These are phyloP conservation scores for Ophiostoma populinum DNA, from an alignment of 2,329 filamentous ascomycete genomes.

Conservation along the genomic window DNA sequence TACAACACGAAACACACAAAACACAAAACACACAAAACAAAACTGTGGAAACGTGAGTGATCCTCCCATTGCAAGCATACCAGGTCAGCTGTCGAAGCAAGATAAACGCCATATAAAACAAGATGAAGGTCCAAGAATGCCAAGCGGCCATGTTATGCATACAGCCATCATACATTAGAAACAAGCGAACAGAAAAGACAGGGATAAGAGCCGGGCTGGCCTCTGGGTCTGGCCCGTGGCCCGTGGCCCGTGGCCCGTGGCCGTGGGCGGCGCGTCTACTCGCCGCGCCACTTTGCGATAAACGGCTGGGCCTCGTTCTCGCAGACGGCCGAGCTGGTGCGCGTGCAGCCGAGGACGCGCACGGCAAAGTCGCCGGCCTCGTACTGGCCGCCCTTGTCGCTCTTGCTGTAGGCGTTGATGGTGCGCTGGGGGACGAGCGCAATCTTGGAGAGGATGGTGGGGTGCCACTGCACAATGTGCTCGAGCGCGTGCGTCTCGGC, in stretches of 20 bases:
- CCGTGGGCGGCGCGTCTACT: too few species aligned
- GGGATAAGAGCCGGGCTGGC: too few species aligned
- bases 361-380: slow-evolving; percentile 74
- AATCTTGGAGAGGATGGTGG: slow-evolving; percentile 79
- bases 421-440: slow-evolving; percentile 74
- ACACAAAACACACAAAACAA: too few species aligned
- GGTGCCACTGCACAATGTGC: slow-evolving; percentile 90
- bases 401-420: slow-evolving; percentile 60
- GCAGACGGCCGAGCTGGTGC: slow-evolving; percentile 41
- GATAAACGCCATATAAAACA: slow-evolving; percentile 3
- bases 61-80: too few species aligned
- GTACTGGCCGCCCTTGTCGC: slow-evolving; percentile 44
- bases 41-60: too few species aligned
- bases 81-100: too few species aligned
- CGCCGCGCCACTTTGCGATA: slow-evolving; percentile 27
- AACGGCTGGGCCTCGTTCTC: slow-evolving; percentile 47
- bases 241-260: too few species aligned
- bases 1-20: too few species aligned
- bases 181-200: slow-evolving; percentile 1
- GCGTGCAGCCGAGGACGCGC: slow-evolving; percentile 57
- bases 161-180: background rate
- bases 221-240: too few species aligned
- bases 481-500: slow-evolving; percentile 73
- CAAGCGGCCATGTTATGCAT: background rate
- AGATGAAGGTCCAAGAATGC: slow-evolving; percentile 1